These are phyloP conservation scores for Pseudogymnoascus sp. DNA, from an alignment of 2,329 filamentous ascomycete species.

Conservation along the genomic window DNA sequence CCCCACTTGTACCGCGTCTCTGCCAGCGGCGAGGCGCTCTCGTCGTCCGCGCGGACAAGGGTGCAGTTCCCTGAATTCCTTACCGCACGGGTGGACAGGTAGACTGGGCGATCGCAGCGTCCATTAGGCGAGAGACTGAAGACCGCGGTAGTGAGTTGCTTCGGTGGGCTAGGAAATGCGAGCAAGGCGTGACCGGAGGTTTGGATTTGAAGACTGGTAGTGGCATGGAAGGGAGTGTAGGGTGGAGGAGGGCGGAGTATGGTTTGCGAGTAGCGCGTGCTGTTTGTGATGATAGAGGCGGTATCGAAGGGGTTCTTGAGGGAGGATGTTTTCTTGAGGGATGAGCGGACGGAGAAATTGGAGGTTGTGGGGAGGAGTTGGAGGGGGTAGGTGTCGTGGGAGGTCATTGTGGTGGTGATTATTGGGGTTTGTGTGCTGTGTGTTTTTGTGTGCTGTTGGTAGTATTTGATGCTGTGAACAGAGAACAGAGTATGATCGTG, in stretches of 20 bases:
- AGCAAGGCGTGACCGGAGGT: constrained; percentile 36
- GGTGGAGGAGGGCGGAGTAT: constrained; percentile 1
- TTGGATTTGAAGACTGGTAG: constrained; percentile 42
- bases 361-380: neutral
- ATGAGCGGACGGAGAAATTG: neutral
- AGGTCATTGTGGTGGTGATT: neutral
- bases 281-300: neutral
- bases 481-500: neutral
- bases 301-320: neutral
- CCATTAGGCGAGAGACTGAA: constrained; percentile 35
- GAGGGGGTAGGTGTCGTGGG: neutral
- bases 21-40: constrained; percentile 32
- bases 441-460: neutral
- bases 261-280: neutral
- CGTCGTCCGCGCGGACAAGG: constrained; percentile 37
- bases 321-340: neutral
- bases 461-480: neutral
- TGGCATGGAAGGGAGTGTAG: constrained; percentile 33
- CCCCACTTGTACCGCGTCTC: constrained; percentile 42
- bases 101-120: constrained; percentile 35
- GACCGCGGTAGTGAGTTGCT: constrained; percentile 32
- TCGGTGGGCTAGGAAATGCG: constrained; percentile 17
- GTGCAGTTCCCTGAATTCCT: constrained; percentile 41
- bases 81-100: constrained; percentile 42
- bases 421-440: neutral